Evolutionary conservation across 768 basidiomycete genomes (phyloP), one percentile per base, ranked within the genome.

Genomic region (Cubamyces lactineus): DNA sequence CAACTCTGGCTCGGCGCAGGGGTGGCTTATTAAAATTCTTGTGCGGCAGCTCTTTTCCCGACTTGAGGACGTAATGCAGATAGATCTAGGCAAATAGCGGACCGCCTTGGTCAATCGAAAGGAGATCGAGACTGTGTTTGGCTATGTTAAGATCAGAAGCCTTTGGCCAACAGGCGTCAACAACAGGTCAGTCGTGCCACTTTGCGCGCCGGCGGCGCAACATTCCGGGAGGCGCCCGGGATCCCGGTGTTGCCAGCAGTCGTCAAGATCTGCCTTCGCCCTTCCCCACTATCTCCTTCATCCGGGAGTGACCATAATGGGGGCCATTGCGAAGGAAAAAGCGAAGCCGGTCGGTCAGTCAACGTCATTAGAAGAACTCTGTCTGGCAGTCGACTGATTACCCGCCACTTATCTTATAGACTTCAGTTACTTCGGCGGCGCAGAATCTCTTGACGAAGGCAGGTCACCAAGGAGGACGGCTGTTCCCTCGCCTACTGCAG

Each of bases 371-470:
- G 15, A 23, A 26, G 8, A 24, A 28, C 28, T 28, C 7, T 7
- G 0, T 16, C 26, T 3, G 47, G 24, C 23, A n/a, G 57, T 50
- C 40, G 28, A 26, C 48, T 49, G 40, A 51, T 34, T 24, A 42
- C 19, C 13, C 40, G 38, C 4, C 46, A 23, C 19, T 54, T 17
- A 43, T 38, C 34, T 19, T 53, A 5, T 53, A 90, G 91, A 93
- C 71, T 93, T 84, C 74, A 92, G 90, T 67, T 81, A 87, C 54
- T 91, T 83, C 64, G 93, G 93, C 49, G 93, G 93, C 6, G 93
- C 93, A 11, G 93, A 96, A 66, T 86, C 88, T 1, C 76, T 90
- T 40, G 66, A 78, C 7, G 86, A 89, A 59, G 86, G 79, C 57
- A 71, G 74, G 57, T 70, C 71, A 68, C 67, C 72, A 12, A 77